Evolutionary conservation across 2,329 filamentous ascomycete species (phyloP), one percentile per base, ranked within the genome.

Genomic region (Fusarium odoratissimum): DNA sequence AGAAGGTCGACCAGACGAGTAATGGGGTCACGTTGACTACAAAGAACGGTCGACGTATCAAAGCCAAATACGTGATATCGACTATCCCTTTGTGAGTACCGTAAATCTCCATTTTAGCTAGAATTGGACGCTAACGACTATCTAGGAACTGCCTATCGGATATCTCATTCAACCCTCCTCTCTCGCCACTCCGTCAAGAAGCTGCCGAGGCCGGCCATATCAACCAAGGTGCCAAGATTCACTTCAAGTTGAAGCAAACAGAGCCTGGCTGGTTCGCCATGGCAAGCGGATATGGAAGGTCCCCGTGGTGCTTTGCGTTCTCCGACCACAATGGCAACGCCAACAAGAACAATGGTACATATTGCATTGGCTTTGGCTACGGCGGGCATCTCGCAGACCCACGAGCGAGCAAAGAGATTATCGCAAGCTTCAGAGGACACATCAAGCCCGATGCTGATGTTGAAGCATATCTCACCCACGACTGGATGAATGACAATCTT

Each of bases 391-490:
- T 75, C 12, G 23, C 41, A 0, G 60, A 75, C 5, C 59, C 62
- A 3, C 37, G n/a, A 0, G 49, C 60, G 1, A 67, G 33, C 7
- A 2, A 8, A 0, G 44, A 74, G 1, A 69, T 75, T 4, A 35
- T 57, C 0, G 25, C 37, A 1, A 61, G 48, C 19, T 75, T 75
- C 23, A 51, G 62, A 2, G 8, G 64, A 8, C 16, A 60, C 5
- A 11, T 76, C 1, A 68, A 74, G 21, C 56, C 69, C 2, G 49
- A 57, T 13, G 61, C 63, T 0, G 56, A 73, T 5, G 31, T 74
- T 4, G 66, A 74, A 17, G 69, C 64, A 5, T 76, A 74, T 23
- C n/a, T 76, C 10, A 69, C 71, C 5, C 71, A 76, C 1, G 73
- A 76, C 44, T 76, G 74, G 71, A 64, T 71, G 35, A 74, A 71